Evolutionary conservation across 1,284 basidiomycete genomes (phyloP).

Genomic region (Xerocomus nothofagi): DNA sequence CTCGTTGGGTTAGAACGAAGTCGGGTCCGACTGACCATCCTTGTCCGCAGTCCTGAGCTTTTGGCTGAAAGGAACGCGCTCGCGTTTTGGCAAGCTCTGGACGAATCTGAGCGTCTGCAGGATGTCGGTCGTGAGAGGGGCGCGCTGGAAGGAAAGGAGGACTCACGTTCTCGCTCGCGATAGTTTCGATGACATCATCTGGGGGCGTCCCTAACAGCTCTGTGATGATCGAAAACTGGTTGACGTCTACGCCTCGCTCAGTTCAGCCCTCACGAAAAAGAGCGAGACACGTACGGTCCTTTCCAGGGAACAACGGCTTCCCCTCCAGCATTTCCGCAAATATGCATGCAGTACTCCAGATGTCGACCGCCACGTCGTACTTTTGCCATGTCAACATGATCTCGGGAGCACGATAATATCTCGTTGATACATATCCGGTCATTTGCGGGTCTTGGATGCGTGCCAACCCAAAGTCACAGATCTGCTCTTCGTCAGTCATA

Average conservation of each 20-base stretch:
- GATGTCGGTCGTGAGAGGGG: conserved; percentile 9
- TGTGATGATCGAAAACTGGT: conserved; percentile 99
- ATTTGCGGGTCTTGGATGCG: conserved; percentile 98
- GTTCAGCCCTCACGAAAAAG: neutral
- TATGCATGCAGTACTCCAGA: conserved; percentile 99
- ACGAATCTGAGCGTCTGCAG: conserved; percentile 96
- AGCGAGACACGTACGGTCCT: conserved; percentile 76
- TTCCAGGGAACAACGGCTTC: conserved; percentile 98
- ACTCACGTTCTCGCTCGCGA: conserved; percentile 94
- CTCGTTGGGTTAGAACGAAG: conserved; percentile 1
- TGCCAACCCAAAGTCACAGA: conserved; percentile 98
- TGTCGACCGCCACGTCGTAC: conserved; percentile 99
- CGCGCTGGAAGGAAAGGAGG: neutral
- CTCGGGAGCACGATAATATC: conserved; percentile 98
- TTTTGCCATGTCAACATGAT: conserved; percentile 99
- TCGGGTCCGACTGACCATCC: conserved; percentile 53
- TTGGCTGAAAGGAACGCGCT: conserved; percentile 92
- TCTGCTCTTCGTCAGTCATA: conserved; percentile 47
- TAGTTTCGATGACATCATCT: conserved; percentile 99
- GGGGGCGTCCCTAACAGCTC: conserved; percentile 97
- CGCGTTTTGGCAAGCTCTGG: conserved; percentile 93
- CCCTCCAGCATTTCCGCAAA: conserved; percentile 99
- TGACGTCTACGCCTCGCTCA: conserved; percentile 74
- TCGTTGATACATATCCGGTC: conserved; percentile 99
- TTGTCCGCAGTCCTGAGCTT: conserved; percentile 92